Conservation (phyloP, 2,329 filamentous ascomycete species). For the Fusarium sp. region DNA sequence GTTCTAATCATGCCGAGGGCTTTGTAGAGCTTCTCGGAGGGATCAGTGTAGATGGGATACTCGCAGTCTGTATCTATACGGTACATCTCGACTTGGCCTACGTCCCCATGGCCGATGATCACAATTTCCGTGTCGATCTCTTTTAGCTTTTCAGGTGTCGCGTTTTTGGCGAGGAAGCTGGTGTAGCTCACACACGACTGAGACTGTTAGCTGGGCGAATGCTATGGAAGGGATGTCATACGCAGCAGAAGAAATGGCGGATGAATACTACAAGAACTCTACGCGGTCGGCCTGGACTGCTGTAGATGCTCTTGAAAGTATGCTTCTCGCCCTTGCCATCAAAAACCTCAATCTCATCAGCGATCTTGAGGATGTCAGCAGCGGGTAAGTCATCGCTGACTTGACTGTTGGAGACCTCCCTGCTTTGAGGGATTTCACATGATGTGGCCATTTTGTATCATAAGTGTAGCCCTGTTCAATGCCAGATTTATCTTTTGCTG, state of each 20-base stretch:
- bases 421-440: slow-evolving; percentile 2
- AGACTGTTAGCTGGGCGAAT: not conserved
- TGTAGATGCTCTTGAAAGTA: slow-evolving; percentile 30
- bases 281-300: not conserved
- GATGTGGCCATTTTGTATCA: not conserved
- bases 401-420: not conserved
- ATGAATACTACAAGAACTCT: slow-evolving; percentile 32
- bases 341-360: slow-evolving; percentile 10
- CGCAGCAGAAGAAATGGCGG: slow-evolving; percentile 35
- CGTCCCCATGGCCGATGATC: slow-evolving; percentile 15
- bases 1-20: slow-evolving; percentile 26
- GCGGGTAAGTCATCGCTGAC: slow-evolving; percentile 22
- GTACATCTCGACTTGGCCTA: slow-evolving; percentile 22
- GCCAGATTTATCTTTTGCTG: rapidly evolving
- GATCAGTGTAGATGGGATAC: slow-evolving; percentile 30
- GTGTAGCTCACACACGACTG: slow-evolving; percentile 26
- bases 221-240: not conserved
- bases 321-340: slow-evolving; percentile 20
- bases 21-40: slow-evolving; percentile 20
- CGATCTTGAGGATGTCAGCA: not conserved
- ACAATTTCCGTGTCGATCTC: slow-evolving; percentile 23
- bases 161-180: slow-evolving; percentile 15
- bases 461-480: not conserved
- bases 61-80: slow-evolving; percentile 28
- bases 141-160: slow-evolving; percentile 27